Base-by-base conservation (phyloP, 2,329 filamentous ascomycete species). In the Aplosporella prunicola region DNA sequence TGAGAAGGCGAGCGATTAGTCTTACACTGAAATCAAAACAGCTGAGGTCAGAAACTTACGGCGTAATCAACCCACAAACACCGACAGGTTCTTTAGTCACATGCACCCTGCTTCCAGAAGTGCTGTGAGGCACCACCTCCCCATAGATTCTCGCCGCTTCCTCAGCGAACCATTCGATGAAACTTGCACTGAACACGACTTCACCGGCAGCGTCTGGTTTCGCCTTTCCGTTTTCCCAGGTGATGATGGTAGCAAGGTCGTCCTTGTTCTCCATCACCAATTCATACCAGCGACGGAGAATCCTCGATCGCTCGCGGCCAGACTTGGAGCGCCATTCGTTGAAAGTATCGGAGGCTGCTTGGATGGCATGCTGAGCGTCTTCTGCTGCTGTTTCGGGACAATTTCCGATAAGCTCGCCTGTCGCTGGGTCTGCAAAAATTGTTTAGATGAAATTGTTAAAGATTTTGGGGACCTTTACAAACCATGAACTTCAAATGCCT, bases 181-280 rank as follows among this genome's bases (percentile, higher is more conserved):
- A 62, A 39, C 54, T 53, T 7, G 58, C 58, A 0, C 58, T 59
- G 35, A 61, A 62, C 18, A 50, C 48, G 23, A 61, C 58, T 45
- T 62, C 58, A 15, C 59, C 58, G 43, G 58, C 60, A 13, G 60
- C 59, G 39, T 63, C 60, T 9, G 78, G 72, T 16, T 79, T 52
- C 2, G 83, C 80, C 64, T 89, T 89, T 46, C 83, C 83, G 47
- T 88, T 89, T 64, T 89, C 83, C 74, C 78, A 80, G 22, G 82
- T 87, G 49, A 88, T 83, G 43, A 89, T 67, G 39, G 67, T 80
- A n/a, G 81, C 80, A 22, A 89, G 65, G 54, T 89, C 83, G 18
- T 84, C 81, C 18, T 71, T 65, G 51, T 88, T 83, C 43, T 78
- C 78, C 24, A 78, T 16, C n/a, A 27, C 11, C 8, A 35, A 23